These are phyloP conservation scores for Eremothecium coryli DNA, from an alignment of 1,139 yeast species.

Conservation along the genomic window DNA sequence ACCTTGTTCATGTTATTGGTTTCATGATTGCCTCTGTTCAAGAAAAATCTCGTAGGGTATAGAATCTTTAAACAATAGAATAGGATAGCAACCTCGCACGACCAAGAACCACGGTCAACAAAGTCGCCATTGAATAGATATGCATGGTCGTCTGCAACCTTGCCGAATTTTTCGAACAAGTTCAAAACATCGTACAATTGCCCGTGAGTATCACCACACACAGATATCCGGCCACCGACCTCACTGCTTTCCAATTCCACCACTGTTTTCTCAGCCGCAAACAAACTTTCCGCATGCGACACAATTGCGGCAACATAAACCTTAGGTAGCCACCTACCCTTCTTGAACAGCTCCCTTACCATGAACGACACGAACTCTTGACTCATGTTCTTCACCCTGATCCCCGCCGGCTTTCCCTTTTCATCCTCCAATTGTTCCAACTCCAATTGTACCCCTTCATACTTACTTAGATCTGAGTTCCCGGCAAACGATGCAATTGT, in stretches of 20 bases:
- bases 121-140: constrained; percentile 94
- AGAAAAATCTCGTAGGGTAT: constrained; percentile 61
- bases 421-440: constrained; percentile 32
- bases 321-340: constrained; percentile 67
- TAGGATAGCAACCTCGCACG: constrained; percentile 86
- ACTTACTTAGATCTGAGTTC: constrained; percentile 33
- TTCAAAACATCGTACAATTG: constrained; percentile 85
- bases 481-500: constrained; percentile 42
- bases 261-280: constrained; percentile 61
- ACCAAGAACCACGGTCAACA: constrained; percentile 98
- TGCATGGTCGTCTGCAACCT: constrained; percentile 51
- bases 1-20: constrained; percentile 95
- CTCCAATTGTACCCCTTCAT: constrained; percentile 56
- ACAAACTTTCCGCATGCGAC: constrained; percentile 58
- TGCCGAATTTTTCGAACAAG: constrained; percentile 65
- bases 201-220: constrained; percentile 98
- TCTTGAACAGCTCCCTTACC: constrained; percentile 54
- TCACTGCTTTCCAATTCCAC: constrained; percentile 49
- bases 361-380: constrained; percentile 51
- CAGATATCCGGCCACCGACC: constrained; percentile 44
- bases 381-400: constrained; percentile 30
- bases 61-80: constrained; percentile 70
- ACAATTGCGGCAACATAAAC: constrained; percentile 78
- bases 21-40: constrained; percentile 95
- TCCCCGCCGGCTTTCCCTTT: constrained; percentile 27